These are phyloP conservation scores for Lasiodiplodia sp. DNA, from an alignment of 2,329 filamentous ascomycete species.

Conservation along the genomic window DNA sequence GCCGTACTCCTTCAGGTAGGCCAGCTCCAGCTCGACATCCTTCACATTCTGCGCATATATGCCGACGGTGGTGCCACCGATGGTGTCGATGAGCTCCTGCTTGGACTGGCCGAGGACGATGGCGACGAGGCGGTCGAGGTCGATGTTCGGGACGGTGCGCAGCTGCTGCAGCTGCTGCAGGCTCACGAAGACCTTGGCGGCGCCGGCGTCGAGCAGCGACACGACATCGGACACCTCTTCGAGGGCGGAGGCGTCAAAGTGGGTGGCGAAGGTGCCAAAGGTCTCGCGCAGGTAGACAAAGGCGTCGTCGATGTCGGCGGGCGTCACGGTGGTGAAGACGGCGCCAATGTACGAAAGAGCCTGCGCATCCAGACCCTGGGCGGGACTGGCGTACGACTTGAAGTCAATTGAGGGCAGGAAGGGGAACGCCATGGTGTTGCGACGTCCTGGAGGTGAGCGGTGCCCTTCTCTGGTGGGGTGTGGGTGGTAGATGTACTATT, in stretches of 20 bases:
- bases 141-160: conserved; percentile 59
- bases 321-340: conserved; percentile 62
- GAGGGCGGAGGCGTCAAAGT: conserved; percentile 78
- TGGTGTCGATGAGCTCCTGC: conserved; percentile 49
- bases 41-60: conserved; percentile 53
- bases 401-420: conserved; percentile 60
- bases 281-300: conserved; percentile 64
- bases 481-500: conserved; percentile 7
- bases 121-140: conserved; percentile 65
- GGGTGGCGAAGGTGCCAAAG: conserved; percentile 66
- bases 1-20: conserved; percentile 59
- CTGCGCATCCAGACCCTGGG: conserved; percentile 60
- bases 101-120: conserved; percentile 55
- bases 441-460: conserved; percentile 13
- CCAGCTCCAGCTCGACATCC: conserved; percentile 53
- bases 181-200: conserved; percentile 82
- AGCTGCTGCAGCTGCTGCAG: conserved; percentile 70
- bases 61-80: conserved; percentile 52
- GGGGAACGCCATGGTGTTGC: conserved; percentile 50
- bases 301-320: conserved; percentile 55
- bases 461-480: conserved; percentile 12
- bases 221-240: conserved; percentile 75
- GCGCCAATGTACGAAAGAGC: conserved; percentile 65
- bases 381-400: conserved; percentile 50
- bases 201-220: conserved; percentile 83